phyloP scores from a whole-genome alignment of 495 filamentous ascomycete species.

The Neurospora hispaniola region DNA sequence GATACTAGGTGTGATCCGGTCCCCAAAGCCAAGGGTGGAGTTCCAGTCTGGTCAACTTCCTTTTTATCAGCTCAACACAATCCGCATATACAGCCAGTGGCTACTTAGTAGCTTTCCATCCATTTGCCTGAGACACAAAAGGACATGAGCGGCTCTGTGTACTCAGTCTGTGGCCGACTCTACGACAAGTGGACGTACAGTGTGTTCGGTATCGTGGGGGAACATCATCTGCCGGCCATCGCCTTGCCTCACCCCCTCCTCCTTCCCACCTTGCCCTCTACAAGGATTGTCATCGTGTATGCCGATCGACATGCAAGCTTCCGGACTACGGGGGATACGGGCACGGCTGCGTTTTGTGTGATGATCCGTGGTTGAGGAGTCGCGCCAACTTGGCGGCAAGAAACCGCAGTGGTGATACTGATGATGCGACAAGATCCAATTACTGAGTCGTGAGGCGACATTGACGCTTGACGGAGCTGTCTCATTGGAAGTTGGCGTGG shows the following conservation, averaged over 20 bases:
- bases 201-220: not conserved
- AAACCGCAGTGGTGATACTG: not conserved
- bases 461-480: not conserved
- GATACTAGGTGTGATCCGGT: not conserved
- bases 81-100: not conserved
- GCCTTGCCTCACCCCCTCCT: not conserved
- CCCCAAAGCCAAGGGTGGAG: not conserved
- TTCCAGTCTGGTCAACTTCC: not conserved
- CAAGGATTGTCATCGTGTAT: not conserved
- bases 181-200: not conserved
- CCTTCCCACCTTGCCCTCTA: not conserved
- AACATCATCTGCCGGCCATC: not conserved
- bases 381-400: not conserved
- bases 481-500: not conserved
- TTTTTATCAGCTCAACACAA: not conserved
- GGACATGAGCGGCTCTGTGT: not conserved
- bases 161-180: not conserved
- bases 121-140: not conserved
- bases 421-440: not conserved
- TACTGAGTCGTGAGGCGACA: not conserved
- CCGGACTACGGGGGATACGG: not conserved
- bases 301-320: not conserved
- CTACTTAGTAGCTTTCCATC: not conserved
- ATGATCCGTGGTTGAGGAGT: not conserved
- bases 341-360: not conserved